Evolutionary conservation across 108 stramenopile genomes (phyloP).

Genomic region (Discostella pseudostelligera): DNA sequence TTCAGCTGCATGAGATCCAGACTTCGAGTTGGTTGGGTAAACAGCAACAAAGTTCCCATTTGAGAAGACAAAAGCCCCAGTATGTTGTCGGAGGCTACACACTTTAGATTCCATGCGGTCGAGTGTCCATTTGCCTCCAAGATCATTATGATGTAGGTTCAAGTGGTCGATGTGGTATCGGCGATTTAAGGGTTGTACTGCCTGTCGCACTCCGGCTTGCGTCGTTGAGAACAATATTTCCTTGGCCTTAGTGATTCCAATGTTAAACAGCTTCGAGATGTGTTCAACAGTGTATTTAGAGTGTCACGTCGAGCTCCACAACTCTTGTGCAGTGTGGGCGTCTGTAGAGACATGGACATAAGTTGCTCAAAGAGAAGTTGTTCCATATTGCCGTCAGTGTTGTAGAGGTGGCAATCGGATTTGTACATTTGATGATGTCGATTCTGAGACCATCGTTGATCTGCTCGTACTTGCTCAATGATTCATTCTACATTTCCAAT

Average conservation of each 20-base stretch:
- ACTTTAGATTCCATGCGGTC: not conserved
- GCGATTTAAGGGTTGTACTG: conserved; percentile 13
- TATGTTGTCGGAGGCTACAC: not conserved
- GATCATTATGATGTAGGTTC: conserved; percentile 3
- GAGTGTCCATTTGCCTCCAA: conserved; percentile 7
- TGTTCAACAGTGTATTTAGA: conserved; percentile 11
- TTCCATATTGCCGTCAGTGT: no score
- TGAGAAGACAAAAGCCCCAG: conserved; percentile 4
- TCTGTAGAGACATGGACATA: no score
- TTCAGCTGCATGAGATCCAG: not conserved
- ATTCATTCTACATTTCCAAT: not conserved
- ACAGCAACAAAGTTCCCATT: conserved; percentile 3
- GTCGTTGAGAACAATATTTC: conserved; percentile 26
- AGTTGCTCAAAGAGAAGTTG: no score
- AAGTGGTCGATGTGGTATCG: conserved; percentile 31
- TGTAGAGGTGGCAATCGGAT: no score
- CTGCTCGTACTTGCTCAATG: no score
- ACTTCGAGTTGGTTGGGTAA: not conserved
- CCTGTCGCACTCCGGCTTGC: conserved; percentile 32
- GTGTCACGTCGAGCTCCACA: conserved; percentile 9
- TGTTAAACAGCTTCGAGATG: conserved; percentile 12
- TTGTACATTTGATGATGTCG: no score
- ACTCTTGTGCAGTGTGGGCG: not conserved
- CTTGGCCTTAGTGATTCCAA: conserved; percentile 27
- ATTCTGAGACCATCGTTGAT: no score